Conservation (phyloP, 2,329 filamentous ascomycete genomes). For the Claviceps maximensis region DNA sequence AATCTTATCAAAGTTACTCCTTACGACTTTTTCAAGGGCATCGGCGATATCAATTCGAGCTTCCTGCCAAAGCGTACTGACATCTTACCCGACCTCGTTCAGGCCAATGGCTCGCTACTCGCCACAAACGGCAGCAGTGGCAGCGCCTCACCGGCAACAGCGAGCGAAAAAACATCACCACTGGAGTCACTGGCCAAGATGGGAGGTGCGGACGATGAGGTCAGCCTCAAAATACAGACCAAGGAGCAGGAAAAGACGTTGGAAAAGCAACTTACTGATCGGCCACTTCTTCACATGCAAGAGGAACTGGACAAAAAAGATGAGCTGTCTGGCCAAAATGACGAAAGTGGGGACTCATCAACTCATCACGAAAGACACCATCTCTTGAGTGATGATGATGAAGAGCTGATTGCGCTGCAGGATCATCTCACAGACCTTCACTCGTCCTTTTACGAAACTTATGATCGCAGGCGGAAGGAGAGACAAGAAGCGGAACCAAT, state of each 20-base stretch:
- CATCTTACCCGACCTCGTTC: slow-evolving; percentile 24
- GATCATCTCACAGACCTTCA: slow-evolving; percentile 66
- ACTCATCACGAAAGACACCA: slow-evolving; percentile 47
- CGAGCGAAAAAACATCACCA: slow-evolving; percentile 26
- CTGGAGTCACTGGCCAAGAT: slow-evolving; percentile 68
- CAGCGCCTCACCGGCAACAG: slow-evolving; percentile 1
- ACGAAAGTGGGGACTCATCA: slow-evolving; percentile 14
- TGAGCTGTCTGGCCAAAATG: slow-evolving; percentile 15
- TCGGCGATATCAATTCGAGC: slow-evolving; percentile 96
- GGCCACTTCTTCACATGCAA: slow-evolving; percentile 84
- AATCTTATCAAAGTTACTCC: slow-evolving; percentile 92
- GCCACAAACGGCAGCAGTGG: not conserved
- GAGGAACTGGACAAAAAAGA: slow-evolving; percentile 79
- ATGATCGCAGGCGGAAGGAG: slow-evolving; percentile 43
- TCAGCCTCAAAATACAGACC: slow-evolving; percentile 58
- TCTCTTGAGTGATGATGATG: slow-evolving; percentile 76
- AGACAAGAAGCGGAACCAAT: slow-evolving; percentile 21
- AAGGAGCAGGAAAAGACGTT: slow-evolving; percentile 79
- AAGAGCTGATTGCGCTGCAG: slow-evolving; percentile 66
- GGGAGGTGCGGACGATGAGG: slow-evolving; percentile 55
- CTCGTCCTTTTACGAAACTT: slow-evolving; percentile 67
- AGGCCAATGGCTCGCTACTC: slow-evolving; percentile 12
- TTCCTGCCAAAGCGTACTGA: slow-evolving; percentile 73
- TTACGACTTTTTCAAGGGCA: slow-evolving; percentile 96
- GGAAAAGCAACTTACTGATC: slow-evolving; percentile 76